Base-by-base conservation (phyloP, 2,329 filamentous ascomycete genomes). In the Aspergillus udagawae region DNA sequence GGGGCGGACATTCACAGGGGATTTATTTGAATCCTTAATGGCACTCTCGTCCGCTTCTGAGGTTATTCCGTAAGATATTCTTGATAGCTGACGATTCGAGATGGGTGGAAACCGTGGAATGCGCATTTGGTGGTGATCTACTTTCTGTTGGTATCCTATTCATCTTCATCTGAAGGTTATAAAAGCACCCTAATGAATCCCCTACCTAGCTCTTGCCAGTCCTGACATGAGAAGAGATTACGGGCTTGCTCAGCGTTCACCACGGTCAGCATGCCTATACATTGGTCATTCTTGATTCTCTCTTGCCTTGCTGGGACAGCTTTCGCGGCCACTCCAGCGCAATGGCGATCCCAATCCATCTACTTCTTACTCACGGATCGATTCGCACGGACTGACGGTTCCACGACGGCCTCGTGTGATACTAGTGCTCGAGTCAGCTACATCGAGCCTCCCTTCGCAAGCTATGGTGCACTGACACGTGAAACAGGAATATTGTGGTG, bases 331-430 rank as follows among this genome's bases (percentile, higher is more conserved):
- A 69, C 69, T 9, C 70, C 71, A 1, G 70, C 62, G 4, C 59
- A 75, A 55, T 79, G 77, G 77, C 70, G 73, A 25, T 67, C 67
- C 9, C 75, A 74, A 54, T 78, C 76, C 1, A 76, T 79, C 51
- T 79, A 79, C 54, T 77, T 79, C 58, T 65, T 79, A 57, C 60
- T 79, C 38, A 79, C 77, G 5, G 77, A 79, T 65, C 72, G 77
- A n/a, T 78, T 78, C 56, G 74, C 71, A 10, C 68, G 73, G 12
- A 73, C 74, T 1, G 75, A 78, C 63, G 65, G 67, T n/a, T 74
- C 70, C 25, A 74, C 69, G 1, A 70, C 68, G 20, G 70, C 71
- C 28, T 27, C 60, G 17, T 75, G 73, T 52, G 55, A 72, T 63
- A 61, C 65, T 6, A 59, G 53, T 14, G 56, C 53, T 21, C 48